A percentile compares a stretch with the other conserved stretches of the same genome.
phyloP scores from a whole-genome alignment of 257 asterid species.

The Rubia yunnanensis region DNA sequence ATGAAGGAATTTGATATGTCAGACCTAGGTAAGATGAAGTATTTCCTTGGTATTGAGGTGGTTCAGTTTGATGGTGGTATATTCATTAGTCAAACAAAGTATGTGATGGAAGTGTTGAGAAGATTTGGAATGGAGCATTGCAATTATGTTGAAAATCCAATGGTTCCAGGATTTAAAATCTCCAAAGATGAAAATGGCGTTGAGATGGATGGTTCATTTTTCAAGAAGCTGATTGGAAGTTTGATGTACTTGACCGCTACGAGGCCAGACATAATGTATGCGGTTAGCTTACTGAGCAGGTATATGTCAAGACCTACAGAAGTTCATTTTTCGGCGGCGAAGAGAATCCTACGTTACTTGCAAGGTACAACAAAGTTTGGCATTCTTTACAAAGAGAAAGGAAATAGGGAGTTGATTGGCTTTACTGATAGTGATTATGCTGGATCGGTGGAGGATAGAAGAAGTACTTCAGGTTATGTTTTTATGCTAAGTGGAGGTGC shows the following conservation, averaged over 20 bases:
- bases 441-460: background rate
- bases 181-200: background rate
- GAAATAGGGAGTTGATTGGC: background rate
- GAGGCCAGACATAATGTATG: background rate
- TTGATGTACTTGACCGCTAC: slow-evolving; percentile 2
- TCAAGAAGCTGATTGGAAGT: background rate
- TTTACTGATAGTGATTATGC: background rate
- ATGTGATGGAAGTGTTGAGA: background rate
- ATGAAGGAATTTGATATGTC: background rate
- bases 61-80: background rate
- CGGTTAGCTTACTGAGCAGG: background rate
- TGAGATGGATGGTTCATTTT: background rate
- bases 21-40: background rate
- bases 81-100: background rate
- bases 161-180: background rate
- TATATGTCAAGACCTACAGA: background rate
- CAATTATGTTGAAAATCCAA: background rate
- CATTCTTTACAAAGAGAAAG: background rate
- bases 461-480: background rate
- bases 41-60: background rate
- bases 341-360: background rate
- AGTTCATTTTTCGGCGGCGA: background rate
- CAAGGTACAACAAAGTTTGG: background rate
- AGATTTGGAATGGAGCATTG: background rate
- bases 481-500: background rate